Percentiles rank a stretch among this genome's conserved stretches.
phyloP scores from a whole-genome alignment of 2,329 filamentous ascomycete genomes.

The Didymellaceae sp. region DNA sequence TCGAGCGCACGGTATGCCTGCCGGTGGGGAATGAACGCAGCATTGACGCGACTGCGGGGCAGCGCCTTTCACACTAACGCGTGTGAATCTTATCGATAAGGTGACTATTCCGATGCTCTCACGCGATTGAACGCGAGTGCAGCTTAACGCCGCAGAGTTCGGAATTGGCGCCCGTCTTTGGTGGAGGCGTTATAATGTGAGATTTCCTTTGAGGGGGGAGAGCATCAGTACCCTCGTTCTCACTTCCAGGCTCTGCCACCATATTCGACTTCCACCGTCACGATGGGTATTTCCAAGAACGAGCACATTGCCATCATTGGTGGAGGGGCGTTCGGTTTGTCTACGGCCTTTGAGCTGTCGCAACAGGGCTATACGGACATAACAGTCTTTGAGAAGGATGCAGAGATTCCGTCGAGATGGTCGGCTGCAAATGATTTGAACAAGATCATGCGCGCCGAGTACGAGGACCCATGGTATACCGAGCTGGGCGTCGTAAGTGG shows the following conservation, averaged over 20 bases:
- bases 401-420: conserved; percentile 55
- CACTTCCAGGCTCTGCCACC: neutral
- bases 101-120: conserved; percentile 7
- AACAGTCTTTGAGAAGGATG: conserved; percentile 40
- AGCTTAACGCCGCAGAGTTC: neutral
- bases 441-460: conserved; percentile 67
- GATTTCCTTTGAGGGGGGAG: neutral
- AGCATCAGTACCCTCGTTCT: neutral
- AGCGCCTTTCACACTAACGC: conserved; percentile 11
- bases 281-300: conserved; percentile 30
- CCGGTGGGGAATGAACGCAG: conserved; percentile 1
- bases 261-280: neutral
- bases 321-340: conserved; percentile 41
- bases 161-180: conserved; percentile 2
- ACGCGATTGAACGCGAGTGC: neutral
- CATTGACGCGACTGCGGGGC: conserved; percentile 13
- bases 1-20: conserved; percentile 12
- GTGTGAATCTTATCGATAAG: conserved; percentile 13
- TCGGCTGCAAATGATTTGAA: conserved; percentile 67
- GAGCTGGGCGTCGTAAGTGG: conserved; percentile 58
- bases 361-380: conserved; percentile 39
- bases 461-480: conserved; percentile 64
- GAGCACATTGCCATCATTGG: conserved; percentile 39
- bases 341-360: conserved; percentile 39
- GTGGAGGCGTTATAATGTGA: conserved; percentile 6